Conservation (phyloP, 2,329 filamentous ascomycete species). For the Trichoderma endophyticum region DNA sequence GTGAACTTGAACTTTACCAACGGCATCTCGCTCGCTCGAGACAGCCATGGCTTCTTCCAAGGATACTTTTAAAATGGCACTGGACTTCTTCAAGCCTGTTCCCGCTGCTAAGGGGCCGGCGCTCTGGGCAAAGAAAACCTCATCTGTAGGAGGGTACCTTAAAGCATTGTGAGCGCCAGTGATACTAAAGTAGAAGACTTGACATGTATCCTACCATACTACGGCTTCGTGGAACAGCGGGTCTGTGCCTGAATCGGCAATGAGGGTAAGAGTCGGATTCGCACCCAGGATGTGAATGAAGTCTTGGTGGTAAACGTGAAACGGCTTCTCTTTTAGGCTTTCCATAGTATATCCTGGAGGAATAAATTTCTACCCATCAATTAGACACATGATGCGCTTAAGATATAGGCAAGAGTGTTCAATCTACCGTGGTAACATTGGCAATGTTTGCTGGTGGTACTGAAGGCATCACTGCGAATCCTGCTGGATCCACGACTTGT, state of each 20-base stretch:
- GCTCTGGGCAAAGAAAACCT: slow-evolving; percentile 51
- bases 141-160: slow-evolving; percentile 39
- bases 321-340: slow-evolving; percentile 37
- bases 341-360: slow-evolving; percentile 43
- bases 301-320: slow-evolving; percentile 45
- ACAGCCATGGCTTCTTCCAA: slow-evolving; percentile 42
- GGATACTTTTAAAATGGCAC: slow-evolving; percentile 46
- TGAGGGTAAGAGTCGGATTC: slow-evolving; percentile 46
- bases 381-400: neutral
- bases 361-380: slow-evolving; percentile 22
- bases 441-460: slow-evolving; percentile 14
- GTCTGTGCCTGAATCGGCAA: slow-evolving; percentile 40
- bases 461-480: slow-evolving; percentile 1
- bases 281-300: slow-evolving; percentile 46
- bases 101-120: slow-evolving; percentile 43
- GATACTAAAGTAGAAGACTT: neutral
- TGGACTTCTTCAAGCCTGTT: slow-evolving; percentile 46
- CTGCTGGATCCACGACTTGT: slow-evolving; percentile 9
- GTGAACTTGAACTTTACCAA: slow-evolving; percentile 40
- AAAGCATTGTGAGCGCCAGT: neutral
- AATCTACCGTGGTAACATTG: slow-evolving; percentile 12
- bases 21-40: slow-evolving; percentile 36
- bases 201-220: slow-evolving; percentile 38
- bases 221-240: slow-evolving; percentile 52
- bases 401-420: neutral